Evolutionary conservation across 2,329 filamentous ascomycete genomes (phyloP), one percentile per base, ranked within the genome.

Genomic region (Cercospora sp.): DNA sequence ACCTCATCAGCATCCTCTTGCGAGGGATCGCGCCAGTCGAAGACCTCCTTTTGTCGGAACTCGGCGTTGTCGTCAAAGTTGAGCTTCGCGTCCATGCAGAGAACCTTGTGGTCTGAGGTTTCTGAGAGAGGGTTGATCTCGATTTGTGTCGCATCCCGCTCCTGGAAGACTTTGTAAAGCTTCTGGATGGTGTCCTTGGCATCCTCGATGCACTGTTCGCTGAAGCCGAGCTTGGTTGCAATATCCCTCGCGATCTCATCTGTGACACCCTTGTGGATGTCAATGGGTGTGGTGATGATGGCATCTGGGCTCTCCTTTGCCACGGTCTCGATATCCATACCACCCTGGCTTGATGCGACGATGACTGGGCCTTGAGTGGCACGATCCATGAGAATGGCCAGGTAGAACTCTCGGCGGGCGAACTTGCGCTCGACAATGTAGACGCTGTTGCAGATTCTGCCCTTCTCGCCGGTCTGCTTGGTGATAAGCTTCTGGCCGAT

Each of bases 371-470:
- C 87, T 85, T 98, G 95, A 62, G 91, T 90, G 74, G 87, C 89
- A 79, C 95, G 93, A 86, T 99, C 95, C 95, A 99, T 98, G 77
- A 99, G 90, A 78, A 99, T 91, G 78, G 95, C 95, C 68, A 99
- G 90, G 87, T 99, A 99, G 86, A 99, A 99, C 84, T 99, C 95
- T 80, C 95, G 91, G 75, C 95, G 93, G 76, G 95, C 95, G 79
- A 97, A 99, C 87, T 99, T 99, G 87, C 95, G 94, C 88, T 99
- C 95, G 84, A 94, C 96, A 81, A 99, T 98, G 87, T 96, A 98
- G 80, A 99, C 95, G 72, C 94, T 88, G 83, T 92, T 98, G 88
- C 95, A 99, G 80, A 96, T 89, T 81, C 95, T 93, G 79, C 95
- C 95, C 76, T 83, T 88, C 76, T 94, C 92, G 81, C 95, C 95